phyloP scores from a whole-genome alignment of 208 protist species.

The Leishmania tarentolae region DNA sequence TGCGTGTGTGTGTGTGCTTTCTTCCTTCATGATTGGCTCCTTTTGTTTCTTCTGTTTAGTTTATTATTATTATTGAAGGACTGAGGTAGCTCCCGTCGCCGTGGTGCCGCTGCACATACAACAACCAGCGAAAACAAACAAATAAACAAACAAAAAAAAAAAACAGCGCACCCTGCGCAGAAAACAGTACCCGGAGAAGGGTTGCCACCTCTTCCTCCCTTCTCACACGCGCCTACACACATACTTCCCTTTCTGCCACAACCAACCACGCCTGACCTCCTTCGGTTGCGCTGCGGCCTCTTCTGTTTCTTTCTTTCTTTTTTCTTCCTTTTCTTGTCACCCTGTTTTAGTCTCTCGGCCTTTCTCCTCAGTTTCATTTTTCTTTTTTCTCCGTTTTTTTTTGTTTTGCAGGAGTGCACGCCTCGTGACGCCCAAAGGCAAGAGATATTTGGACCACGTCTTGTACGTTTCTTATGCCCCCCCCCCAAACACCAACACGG shows the following conservation, averaged over 20 bases:
- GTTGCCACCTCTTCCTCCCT: too few species aligned
- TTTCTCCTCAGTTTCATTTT: too few species aligned
- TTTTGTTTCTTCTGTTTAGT: background rate
- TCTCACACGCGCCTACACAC: too few species aligned
- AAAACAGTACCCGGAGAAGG: background rate
- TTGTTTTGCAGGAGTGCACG: background rate
- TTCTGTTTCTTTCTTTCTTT: background rate
- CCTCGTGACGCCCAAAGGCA: background rate
- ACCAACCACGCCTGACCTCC: background rate
- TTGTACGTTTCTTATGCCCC: background rate
- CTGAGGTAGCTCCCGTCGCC: too few species aligned
- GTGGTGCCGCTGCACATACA: background rate
- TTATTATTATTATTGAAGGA: too few species aligned
- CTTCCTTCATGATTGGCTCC: background rate
- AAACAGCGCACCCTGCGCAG: background rate
- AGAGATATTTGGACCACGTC: background rate
- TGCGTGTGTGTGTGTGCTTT: too few species aligned
- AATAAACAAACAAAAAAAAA: too few species aligned
- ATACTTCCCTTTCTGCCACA: background rate
- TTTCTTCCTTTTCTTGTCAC: background rate
- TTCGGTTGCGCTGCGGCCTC: background rate
- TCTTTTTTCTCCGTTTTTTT: background rate
- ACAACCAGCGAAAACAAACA: background rate
- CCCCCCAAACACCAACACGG: background rate
- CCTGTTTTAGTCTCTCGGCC: background rate